Evolutionary conservation across 306 rosid genomes (phyloP).

Genomic region (Inga leiocalycina): DNA sequence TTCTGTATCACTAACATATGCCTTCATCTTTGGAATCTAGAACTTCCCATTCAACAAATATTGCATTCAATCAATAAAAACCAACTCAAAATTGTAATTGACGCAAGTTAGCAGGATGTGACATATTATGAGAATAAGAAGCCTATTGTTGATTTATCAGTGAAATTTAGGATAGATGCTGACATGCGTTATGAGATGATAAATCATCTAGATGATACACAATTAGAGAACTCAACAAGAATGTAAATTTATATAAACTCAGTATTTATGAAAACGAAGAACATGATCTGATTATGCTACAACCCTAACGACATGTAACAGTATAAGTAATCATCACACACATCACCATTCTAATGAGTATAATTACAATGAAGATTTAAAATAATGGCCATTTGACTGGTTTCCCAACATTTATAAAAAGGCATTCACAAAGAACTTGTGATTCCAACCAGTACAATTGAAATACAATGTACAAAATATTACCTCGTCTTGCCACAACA

Average conservation of each 20-base stretch:
- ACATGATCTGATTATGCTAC: conserved; percentile 8
- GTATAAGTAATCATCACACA: conserved; percentile 11
- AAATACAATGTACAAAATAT: conserved; percentile 26
- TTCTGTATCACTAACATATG: conserved; percentile 93
- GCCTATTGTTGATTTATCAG: conserved; percentile 13
- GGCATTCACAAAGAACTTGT: conserved; percentile 18
- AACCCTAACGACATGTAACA: conserved; percentile 2
- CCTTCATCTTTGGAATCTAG: conserved; percentile 99
- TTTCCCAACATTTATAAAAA: conserved; percentile 28
- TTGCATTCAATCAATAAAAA: conserved; percentile 44
- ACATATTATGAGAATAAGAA: conserved; percentile 11
- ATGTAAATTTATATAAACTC: neutral
- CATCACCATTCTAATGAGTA: neutral
- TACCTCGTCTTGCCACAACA: conserved; percentile 99
- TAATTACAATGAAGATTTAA: conserved; percentile 8
- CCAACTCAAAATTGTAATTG: conserved; percentile 28
- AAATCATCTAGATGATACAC: neutral
- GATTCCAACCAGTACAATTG: conserved; percentile 17
- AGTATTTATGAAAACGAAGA: conserved; percentile 7
- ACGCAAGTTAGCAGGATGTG: conserved; percentile 7
- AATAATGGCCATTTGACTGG: neutral
- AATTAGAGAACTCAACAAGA: conserved; percentile 10
- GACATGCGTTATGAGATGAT: conserved; percentile 1
- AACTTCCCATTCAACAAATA: conserved; percentile 75
- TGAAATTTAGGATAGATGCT: conserved; percentile 16